Conservation (phyloP, 306 rosid species). For the Cicer bijugum region DNA sequence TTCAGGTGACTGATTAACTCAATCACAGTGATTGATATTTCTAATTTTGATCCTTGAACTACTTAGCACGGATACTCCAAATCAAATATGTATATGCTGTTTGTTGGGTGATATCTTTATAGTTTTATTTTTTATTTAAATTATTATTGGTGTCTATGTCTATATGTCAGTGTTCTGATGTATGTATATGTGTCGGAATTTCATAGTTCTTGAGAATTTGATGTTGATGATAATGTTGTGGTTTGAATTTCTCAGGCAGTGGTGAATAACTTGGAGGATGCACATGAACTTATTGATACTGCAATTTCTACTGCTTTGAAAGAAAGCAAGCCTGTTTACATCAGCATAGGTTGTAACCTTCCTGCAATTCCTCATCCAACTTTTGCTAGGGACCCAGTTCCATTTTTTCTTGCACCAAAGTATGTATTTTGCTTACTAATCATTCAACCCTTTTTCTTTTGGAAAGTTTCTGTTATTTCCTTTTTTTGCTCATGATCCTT, state of each 20-base stretch:
- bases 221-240: background rate
- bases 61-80: no score
- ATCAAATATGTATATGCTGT: no score
- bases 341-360: constrained; percentile 79
- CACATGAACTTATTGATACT: constrained; percentile 82
- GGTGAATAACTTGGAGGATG: constrained; percentile 81
- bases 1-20: constrained; percentile 49
- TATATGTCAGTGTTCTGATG: no score
- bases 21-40: background rate
- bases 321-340: constrained; percentile 88
- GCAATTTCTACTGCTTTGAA: constrained; percentile 90
- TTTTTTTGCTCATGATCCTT: constrained; percentile 10
- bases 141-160: no score
- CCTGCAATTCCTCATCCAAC: constrained; percentile 74
- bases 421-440: constrained; percentile 37
- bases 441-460: background rate
- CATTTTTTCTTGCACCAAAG: constrained; percentile 74
- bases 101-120: no score
- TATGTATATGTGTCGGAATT: no score
- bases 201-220: constrained; percentile 3
- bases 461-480: constrained; percentile 3
- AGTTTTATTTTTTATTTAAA: no score
- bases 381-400: constrained; percentile 82
- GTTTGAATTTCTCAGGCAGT: constrained; percentile 59
- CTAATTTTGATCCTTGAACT: constrained; percentile 10